Evolutionary conservation across 306 rosid species (phyloP).

Genomic region (Luffa aegyptiaca): DNA sequence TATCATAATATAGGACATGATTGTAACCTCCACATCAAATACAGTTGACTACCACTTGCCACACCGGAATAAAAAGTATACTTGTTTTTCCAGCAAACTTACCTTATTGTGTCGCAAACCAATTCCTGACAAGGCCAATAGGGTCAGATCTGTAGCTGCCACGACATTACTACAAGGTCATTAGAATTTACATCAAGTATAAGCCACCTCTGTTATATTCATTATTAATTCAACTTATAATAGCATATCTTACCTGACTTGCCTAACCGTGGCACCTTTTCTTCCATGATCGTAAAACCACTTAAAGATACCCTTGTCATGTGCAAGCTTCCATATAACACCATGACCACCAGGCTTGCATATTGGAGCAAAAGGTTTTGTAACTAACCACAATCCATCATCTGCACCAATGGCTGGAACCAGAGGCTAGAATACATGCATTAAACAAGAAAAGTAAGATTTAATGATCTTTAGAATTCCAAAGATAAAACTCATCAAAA

Average conservation of each 20-base stretch:
- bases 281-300: constrained; percentile 86
- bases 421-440: constrained; percentile 66
- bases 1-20: background rate
- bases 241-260: constrained; percentile 67
- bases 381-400: constrained; percentile 83
- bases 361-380: constrained; percentile 59
- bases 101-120: constrained; percentile 87
- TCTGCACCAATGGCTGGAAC: constrained; percentile 85
- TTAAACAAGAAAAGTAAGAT: background rate
- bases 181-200: constrained; percentile 18
- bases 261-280: constrained; percentile 91
- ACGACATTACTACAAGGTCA: constrained; percentile 78
- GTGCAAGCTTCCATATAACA: constrained; percentile 93
- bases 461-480: constrained; percentile 11
- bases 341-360: constrained; percentile 99
- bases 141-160: constrained; percentile 90
- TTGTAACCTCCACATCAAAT: background rate
- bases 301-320: constrained; percentile 77
- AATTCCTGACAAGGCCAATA: constrained; percentile 86
- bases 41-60: background rate
- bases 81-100: constrained; percentile 10
- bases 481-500: background rate
- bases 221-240: background rate
- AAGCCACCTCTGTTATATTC: background rate
- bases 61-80: background rate